phyloP scores from a whole-genome alignment of 257 asterid species.

The Euphrasia confusa region DNA sequence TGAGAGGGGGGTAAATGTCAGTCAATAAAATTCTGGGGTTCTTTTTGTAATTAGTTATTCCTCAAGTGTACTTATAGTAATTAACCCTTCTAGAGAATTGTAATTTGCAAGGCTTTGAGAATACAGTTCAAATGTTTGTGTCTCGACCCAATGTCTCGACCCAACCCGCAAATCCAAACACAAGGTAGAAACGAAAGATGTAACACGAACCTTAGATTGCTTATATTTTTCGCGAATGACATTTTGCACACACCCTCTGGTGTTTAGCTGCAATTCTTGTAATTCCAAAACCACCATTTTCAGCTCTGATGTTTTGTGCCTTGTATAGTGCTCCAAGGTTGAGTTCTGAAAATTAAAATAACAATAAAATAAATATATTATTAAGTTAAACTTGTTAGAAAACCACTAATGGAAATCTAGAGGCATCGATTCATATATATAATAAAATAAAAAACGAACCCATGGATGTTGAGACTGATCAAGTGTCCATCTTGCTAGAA shows the following conservation, averaged over 20 bases:
- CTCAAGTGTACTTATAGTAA: too few relatives aligned
- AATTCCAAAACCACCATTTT: constrained; percentile 48
- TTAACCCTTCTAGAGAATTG: too few relatives aligned
- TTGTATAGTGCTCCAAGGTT: constrained; percentile 67
- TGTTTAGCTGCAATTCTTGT: constrained; percentile 55
- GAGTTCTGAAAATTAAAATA: constrained; percentile 38
- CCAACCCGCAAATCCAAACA: too few relatives aligned
- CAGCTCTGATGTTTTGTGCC: constrained; percentile 47
- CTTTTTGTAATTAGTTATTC: too few relatives aligned
- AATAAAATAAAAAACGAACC: constrained; percentile 33
- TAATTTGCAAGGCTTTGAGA: too few relatives aligned
- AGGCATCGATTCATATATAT: background rate
- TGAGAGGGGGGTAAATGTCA: too few relatives aligned
- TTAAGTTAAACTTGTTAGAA: background rate
- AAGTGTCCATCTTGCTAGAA: constrained; percentile 82
- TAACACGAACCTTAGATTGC: constrained; percentile 50
- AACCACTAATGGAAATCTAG: constrained; percentile 3
- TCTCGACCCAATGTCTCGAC: too few relatives aligned
- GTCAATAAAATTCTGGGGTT: too few relatives aligned
- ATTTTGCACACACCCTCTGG: constrained; percentile 36
- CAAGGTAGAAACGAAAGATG: background rate
- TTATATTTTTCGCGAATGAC: constrained; percentile 67
- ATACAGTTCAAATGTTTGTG: too few relatives aligned
- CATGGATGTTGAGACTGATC: constrained; percentile 83
- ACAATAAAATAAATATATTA: background rate